Evolutionary conservation across 371 early-diverging fungal genomes (phyloP).

Genomic region (Saksenaea vasiformis): DNA sequence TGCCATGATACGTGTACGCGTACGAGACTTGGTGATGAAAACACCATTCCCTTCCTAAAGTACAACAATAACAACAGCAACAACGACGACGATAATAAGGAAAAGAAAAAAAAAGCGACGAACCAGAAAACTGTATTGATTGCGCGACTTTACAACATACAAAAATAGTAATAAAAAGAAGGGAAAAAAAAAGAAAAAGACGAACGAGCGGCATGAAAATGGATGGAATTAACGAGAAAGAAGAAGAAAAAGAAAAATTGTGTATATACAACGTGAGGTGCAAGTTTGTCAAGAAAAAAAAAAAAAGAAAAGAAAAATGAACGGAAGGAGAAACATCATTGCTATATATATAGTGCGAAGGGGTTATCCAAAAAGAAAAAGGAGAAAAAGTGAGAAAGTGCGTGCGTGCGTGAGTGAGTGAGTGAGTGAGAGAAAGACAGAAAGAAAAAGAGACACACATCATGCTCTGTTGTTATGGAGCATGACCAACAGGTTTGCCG

Average conservation of each 20-base stretch:
- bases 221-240: conserved; percentile 7
- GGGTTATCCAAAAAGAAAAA: not conserved
- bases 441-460: not conserved
- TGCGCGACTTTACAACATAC: conserved; percentile 6
- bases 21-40: conserved; percentile 53
- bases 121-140: conserved; percentile 1
- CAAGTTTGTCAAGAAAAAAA: conserved; percentile 22
- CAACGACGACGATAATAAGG: conserved; percentile 7
- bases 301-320: not conserved
- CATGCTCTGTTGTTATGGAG: conserved; percentile 20
- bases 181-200: conserved; percentile 2
- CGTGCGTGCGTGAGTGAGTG: not conserved
- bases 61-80: conserved; percentile 6
- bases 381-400: conserved; percentile 7
- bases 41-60: conserved; percentile 14
- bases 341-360: conserved; percentile 6
- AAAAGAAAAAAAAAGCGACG: conserved; percentile 6
- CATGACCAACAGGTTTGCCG: conserved; percentile 46
- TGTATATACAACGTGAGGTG: conserved; percentile 58
- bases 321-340: not conserved
- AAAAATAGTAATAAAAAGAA: conserved; percentile 2
- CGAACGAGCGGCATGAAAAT: conserved; percentile 5
- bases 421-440: not conserved
- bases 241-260: not conserved
- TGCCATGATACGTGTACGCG: conserved; percentile 51